Percentiles rank a stretch among this genome's conserved stretches.
These are phyloP conservation scores for Alternaria sp. DNA, from an alignment of 2,329 filamentous ascomycete genomes.

Conservation along the genomic window DNA sequence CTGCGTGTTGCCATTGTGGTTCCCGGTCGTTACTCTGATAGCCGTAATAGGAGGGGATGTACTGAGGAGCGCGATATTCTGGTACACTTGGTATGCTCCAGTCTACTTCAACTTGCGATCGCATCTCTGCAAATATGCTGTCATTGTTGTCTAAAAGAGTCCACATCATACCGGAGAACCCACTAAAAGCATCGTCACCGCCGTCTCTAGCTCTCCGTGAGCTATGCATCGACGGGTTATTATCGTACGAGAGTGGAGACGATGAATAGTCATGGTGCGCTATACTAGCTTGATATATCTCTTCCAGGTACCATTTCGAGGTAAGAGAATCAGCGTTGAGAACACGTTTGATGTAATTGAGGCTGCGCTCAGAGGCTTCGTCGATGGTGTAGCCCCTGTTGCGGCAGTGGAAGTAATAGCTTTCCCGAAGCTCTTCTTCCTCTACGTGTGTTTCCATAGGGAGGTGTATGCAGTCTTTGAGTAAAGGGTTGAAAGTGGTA, in stretches of 20 bases:
- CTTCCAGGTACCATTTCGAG: not conserved
- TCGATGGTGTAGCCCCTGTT: not conserved
- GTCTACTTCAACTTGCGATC: not conserved
- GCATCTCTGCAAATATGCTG: not conserved
- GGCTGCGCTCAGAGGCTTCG: not conserved
- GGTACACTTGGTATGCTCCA: not conserved
- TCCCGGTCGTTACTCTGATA: rapidly evolving
- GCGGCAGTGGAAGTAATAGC: not conserved
- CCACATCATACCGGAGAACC: not conserved
- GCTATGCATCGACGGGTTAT: not conserved
- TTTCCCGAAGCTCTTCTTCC: not conserved
- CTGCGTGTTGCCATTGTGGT: not conserved
- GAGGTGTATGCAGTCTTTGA: no score
- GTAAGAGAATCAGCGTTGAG: not conserved
- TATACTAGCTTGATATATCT: not conserved
- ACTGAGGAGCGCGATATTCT: not conserved
- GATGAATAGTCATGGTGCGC: not conserved
- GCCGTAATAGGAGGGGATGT: not conserved
- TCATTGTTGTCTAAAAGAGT: not conserved
- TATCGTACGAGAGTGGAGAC: not conserved
- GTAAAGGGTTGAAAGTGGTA: no score
- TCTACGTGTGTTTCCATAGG: not conserved
- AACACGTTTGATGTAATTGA: not conserved
- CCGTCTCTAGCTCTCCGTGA: not conserved
- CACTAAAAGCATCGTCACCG: not conserved